Evolutionary conservation across 2,329 filamentous ascomycete species (phyloP), one percentile per base, ranked within the genome.

Genomic region (Trichoderma koningii): DNA sequence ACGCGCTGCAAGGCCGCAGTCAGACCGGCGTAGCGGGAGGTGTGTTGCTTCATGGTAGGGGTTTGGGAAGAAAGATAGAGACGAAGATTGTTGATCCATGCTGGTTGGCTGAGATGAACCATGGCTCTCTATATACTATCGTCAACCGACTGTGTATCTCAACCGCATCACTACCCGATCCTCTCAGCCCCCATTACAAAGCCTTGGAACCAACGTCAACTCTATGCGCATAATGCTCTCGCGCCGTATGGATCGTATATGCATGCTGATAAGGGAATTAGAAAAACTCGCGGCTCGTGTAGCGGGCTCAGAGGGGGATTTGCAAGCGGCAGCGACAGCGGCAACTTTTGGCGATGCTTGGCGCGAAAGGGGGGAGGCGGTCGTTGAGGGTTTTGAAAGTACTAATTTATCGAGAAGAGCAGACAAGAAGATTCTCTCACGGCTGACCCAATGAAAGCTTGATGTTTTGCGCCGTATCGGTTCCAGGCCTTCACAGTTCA

Each of bases 21-120:
- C 10, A 60, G 56, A 14, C 44, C 56, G 7, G 56, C n/a, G 45
- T 60, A 70, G 14, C 55, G n/a, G 9, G 12, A 10, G 30, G 23
- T 1, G n/a, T 45, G 12, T 26, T 47, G 26, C 50, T 34, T 52
- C 50, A 52, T 52, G 28, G 1, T 19, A n/a, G 21, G 3, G 14
- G n/a, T 5, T 34, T 28, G n/a, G 12, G 17, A 28, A 14, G 4
- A 52, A 30, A 12, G 19, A 17, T 5, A 6, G 7, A 19, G 26
- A 14, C 10, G 12, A 12, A 14, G 48, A 30, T 19, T 7, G 10
- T 15, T 34, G 50, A 34, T 10, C 14, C 5, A 34, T 34, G 17
- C 10, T 34, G 6, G 5, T 19, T 44, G 7, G 42, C 3, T 14
- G 3, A 38, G 34, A 38, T 14, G 12, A 38, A 14, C 12, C 34